Evolutionary conservation across 1,139 yeast genomes (phyloP).

Genomic region (Waltiozyma sp.): DNA sequence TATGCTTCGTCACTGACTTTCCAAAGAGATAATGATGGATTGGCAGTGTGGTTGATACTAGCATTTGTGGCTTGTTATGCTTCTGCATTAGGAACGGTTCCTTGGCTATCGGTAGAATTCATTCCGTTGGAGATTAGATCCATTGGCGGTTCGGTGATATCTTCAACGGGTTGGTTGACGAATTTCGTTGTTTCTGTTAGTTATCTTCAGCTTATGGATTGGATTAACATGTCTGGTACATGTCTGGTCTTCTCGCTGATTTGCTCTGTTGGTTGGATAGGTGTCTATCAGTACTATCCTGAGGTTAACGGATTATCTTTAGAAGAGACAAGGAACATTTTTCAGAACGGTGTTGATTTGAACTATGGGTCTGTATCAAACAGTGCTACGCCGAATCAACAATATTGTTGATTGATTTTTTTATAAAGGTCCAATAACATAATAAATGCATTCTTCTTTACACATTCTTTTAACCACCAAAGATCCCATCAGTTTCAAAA

Average conservation of each 20-base stretch:
- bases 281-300: slow-evolving; percentile 32
- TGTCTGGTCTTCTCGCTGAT: slow-evolving; percentile 28
- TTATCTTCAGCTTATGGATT: slow-evolving; percentile 25
- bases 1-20: slow-evolving; percentile 13
- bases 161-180: slow-evolving; percentile 34
- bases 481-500: slow-evolving; percentile 28
- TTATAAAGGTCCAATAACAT: too few relatives aligned
- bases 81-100: slow-evolving; percentile 34
- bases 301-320: slow-evolving; percentile 36
- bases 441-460: too few relatives aligned
- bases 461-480: slow-evolving; percentile 23
- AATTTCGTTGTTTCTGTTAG: slow-evolving; percentile 30
- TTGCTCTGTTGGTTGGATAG: slow-evolving; percentile 29
- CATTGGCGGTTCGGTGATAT: slow-evolving; percentile 31
- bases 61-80: slow-evolving; percentile 36
- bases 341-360: slow-evolving; percentile 29
- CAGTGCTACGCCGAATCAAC: too few relatives aligned
- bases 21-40: neutral
- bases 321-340: slow-evolving; percentile 32
- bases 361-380: slow-evolving; percentile 18
- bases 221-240: slow-evolving; percentile 23
- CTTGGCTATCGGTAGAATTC: slow-evolving; percentile 38
- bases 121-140: slow-evolving; percentile 33
- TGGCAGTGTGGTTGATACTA: slow-evolving; percentile 20
- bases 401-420: too few relatives aligned